Percentiles rank a stretch among this genome's conserved stretches.
Evolutionary conservation across 306 rosid genomes (phyloP).

Genomic region (Pterocarpus macrocarpus): DNA sequence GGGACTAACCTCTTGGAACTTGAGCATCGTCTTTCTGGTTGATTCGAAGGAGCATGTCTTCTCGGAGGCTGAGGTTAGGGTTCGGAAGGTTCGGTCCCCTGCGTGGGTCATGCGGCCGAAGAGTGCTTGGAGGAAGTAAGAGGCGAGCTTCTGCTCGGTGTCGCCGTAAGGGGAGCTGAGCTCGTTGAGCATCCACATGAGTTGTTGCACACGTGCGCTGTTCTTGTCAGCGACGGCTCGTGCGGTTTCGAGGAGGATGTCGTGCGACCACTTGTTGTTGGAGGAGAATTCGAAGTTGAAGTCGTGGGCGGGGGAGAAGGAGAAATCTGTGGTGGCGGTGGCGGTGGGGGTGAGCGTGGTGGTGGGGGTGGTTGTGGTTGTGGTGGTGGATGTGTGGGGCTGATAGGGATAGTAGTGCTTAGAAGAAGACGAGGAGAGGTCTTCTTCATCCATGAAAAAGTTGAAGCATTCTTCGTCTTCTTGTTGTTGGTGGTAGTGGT

Average conservation of each 20-base stretch:
- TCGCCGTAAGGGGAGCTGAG: conserved; percentile 89
- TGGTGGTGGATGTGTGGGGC: conserved; percentile 44
- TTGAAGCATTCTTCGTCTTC: conserved; percentile 93
- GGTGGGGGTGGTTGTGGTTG: conserved; percentile 40
- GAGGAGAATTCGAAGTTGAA: conserved; percentile 71
- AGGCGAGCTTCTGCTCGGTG: conserved; percentile 77
- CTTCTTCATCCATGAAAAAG: conserved; percentile 98
- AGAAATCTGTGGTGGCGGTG: conserved; percentile 40
- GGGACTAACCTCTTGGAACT: conserved; percentile 91
- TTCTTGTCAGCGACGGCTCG: conserved; percentile 79
- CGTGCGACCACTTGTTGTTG: conserved; percentile 71
- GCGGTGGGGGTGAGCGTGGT: conserved; percentile 42
- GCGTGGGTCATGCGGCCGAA: conserved; percentile 82
- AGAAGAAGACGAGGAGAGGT: conserved; percentile 88
- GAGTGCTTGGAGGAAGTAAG: conserved; percentile 85
- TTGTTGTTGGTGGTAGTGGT: conserved; percentile 44
- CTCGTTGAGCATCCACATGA: conserved; percentile 97
- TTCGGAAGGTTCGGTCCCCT: conserved; percentile 73
- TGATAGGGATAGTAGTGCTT: conserved; percentile 66
- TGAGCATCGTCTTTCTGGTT: conserved; percentile 73
- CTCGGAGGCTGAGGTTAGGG: conserved; percentile 71
- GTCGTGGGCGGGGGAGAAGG: conserved; percentile 62
- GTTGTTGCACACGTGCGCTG: conserved; percentile 70
- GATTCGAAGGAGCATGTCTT: conserved; percentile 85
- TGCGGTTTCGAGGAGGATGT: conserved; percentile 74